These are phyloP conservation scores for Melampsora abietis-canadensis DNA, from an alignment of 1,284 basidiomycete genomes.

Conservation along the genomic window DNA sequence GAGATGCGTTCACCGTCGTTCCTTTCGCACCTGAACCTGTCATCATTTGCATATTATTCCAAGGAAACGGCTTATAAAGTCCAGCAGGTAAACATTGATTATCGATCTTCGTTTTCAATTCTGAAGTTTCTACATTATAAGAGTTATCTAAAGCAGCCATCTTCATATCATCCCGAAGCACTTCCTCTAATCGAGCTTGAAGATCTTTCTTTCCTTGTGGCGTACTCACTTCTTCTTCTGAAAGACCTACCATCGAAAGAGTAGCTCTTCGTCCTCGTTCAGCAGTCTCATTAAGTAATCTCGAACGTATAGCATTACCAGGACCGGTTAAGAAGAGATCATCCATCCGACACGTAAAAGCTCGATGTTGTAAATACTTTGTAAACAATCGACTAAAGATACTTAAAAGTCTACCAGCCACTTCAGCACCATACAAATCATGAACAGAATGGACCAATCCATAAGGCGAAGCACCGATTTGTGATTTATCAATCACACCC, in stretches of 20 bases:
- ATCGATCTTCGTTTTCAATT: slow-evolving; percentile 73
- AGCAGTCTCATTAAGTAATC: slow-evolving; percentile 67
- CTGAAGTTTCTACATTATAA: slow-evolving; percentile 84
- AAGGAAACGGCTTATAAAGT: slow-evolving; percentile 86
- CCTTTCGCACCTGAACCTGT: slow-evolving; percentile 98
- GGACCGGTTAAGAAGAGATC: slow-evolving; percentile 83
- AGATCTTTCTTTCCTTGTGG: slow-evolving; percentile 58
- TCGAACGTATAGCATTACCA: slow-evolving; percentile 70
- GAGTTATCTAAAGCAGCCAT: slow-evolving; percentile 92
- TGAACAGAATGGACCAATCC: slow-evolving; percentile 98
- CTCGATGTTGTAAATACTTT: slow-evolving; percentile 92
- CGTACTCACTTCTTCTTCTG: slow-evolving; percentile 69
- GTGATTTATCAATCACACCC: slow-evolving; percentile 93
- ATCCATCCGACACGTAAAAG: slow-evolving; percentile 98
- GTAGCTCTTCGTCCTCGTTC: slow-evolving; percentile 80
- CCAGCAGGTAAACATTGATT: slow-evolving; percentile 79
- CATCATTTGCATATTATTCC: slow-evolving; percentile 99
- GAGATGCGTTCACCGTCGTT: slow-evolving; percentile 92
- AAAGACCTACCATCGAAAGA: slow-evolving; percentile 67
- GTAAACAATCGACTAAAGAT: slow-evolving; percentile 92
- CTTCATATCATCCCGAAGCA: slow-evolving; percentile 93
- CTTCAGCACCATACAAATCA: slow-evolving; percentile 89
- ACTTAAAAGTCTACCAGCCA: slow-evolving; percentile 85
- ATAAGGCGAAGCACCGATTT: slow-evolving; percentile 92
- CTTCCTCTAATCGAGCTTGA: slow-evolving; percentile 71